Conservation (phyloP, 164 flowering plant species). For the Euptelea pleiosperma region DNA sequence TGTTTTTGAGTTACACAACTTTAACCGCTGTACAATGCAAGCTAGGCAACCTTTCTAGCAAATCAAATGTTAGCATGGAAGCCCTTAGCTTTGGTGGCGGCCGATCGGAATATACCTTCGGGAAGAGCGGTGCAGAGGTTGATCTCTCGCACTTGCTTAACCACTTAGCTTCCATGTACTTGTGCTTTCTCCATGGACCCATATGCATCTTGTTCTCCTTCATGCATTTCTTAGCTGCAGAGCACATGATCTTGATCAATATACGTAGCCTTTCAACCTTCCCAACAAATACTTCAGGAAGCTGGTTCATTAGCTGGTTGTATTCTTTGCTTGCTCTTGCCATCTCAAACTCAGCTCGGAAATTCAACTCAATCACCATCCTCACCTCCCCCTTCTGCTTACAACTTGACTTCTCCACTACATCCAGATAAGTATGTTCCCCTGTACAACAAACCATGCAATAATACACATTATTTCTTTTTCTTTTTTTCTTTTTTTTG, state of each 20-base stretch:
- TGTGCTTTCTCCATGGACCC: constrained; percentile 91
- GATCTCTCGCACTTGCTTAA: constrained; percentile 36
- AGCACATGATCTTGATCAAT: constrained; percentile 59
- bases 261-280: constrained; percentile 52
- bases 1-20: not conserved
- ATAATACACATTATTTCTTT: no score
- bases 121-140: not conserved
- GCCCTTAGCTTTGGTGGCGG: constrained; percentile 30
- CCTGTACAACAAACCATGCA: constrained; percentile 35
- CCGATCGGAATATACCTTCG: constrained; percentile 7
- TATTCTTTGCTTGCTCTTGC: constrained; percentile 69
- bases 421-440: constrained; percentile 75
- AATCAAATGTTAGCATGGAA: constrained; percentile 44
- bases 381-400: constrained; percentile 47
- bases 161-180: constrained; percentile 93
- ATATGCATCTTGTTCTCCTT: constrained; percentile 88
- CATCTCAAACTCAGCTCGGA: constrained; percentile 83
- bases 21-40: constrained; percentile 13
- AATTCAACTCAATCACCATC: constrained; percentile 66
- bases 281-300: constrained; percentile 81
- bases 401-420: constrained; percentile 42
- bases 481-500: no score
- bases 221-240: constrained; percentile 78
- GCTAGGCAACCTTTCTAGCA: constrained; percentile 17
- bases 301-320: constrained; percentile 38